Percentiles rank a stretch among this genome's conserved stretches.
Conservation (phyloP, 495 filamentous ascomycete genomes). For the Mytilinidion resinicola region DNA sequence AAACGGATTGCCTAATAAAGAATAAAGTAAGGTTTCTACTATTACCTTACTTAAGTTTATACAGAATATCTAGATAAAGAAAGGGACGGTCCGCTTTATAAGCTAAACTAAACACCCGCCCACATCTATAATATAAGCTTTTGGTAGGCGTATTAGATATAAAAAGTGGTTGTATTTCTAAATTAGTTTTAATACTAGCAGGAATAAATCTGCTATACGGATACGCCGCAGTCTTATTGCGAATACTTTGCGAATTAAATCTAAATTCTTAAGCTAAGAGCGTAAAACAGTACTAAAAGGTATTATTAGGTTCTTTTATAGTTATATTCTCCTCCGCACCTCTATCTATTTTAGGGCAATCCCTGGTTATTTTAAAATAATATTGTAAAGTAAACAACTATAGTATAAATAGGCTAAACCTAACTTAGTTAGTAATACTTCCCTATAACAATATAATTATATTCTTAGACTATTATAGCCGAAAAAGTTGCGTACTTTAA, state of each 20-base stretch:
- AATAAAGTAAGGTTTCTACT: background rate
- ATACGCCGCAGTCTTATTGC: background rate
- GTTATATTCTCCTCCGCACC: background rate
- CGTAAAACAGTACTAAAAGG: background rate
- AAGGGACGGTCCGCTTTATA: background rate
- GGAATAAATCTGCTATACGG: background rate
- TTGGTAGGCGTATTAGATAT: background rate
- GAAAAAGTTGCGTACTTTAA: background rate
- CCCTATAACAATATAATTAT: background rate
- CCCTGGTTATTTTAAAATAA: background rate
- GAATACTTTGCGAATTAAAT: background rate
- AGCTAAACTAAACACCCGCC: background rate
- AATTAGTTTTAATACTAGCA: background rate
- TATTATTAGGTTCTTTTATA: background rate
- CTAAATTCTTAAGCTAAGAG: background rate
- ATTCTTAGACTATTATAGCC: background rate
- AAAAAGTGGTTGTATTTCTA: background rate
- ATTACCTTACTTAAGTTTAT: background rate
- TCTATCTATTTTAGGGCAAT: background rate
- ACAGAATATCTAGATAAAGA: slow-evolving; percentile 2
- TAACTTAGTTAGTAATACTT: slow-evolving; percentile 1
- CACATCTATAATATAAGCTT: background rate
- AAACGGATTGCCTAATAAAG: background rate
- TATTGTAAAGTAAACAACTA: background rate
- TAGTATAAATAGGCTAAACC: background rate